These are phyloP conservation scores for Neocallimastix lanati DNA, from an alignment of 192 early-diverging fungal genomes.

Conservation along the genomic window DNA sequence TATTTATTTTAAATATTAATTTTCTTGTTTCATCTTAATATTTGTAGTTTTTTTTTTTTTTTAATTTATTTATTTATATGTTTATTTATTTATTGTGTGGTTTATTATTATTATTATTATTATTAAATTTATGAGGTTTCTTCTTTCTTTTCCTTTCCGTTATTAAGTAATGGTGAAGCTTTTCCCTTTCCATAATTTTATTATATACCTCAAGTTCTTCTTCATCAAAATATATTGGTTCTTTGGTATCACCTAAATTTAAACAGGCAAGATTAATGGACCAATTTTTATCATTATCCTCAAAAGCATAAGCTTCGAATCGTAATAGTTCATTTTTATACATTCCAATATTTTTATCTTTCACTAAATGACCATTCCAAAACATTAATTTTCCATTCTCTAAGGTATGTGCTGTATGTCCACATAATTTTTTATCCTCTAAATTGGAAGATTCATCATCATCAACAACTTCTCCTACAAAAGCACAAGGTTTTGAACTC, in stretches of 20 bases:
- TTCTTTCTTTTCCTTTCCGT: too few species aligned
- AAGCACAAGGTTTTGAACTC: neutral
- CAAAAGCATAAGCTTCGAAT: neutral
- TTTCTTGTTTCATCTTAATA: too few species aligned
- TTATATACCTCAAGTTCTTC: neutral
- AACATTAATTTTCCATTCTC: neutral
- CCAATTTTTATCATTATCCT: neutral
- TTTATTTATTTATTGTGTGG: too few species aligned
- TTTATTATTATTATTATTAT: too few species aligned
- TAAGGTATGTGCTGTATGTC: neutral
- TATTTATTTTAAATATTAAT: too few species aligned
- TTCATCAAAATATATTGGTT: neutral
- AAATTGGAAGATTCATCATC: neutral
- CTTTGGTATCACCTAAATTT: neutral
- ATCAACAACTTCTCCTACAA: neutral
- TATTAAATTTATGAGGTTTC: too few species aligned
- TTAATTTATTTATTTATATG: too few species aligned
- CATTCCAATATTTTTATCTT: neutral
- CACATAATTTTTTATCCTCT: neutral
- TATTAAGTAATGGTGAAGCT: too few species aligned
- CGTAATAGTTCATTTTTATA: neutral
- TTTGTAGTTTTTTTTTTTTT: too few species aligned
- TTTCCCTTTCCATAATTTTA: neutral
- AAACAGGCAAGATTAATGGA: neutral
- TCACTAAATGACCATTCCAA: neutral